Evolutionary conservation across 2,329 filamentous ascomycete genomes (phyloP).

Genomic region (Fusarium nelsonii): DNA sequence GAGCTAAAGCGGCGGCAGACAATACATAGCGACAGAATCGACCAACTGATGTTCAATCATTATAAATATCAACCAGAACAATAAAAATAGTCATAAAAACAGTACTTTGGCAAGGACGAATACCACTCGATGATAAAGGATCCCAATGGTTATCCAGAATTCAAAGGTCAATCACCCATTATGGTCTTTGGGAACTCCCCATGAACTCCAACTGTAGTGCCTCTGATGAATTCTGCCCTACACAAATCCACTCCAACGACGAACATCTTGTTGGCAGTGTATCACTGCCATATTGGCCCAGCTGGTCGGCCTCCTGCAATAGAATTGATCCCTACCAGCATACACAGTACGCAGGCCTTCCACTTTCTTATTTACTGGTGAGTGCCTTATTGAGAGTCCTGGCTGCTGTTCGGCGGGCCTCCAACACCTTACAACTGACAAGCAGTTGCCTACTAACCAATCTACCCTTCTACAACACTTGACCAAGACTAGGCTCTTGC

Average conservation of each 20-base stretch:
- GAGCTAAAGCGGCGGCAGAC: background rate
- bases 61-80: background rate
- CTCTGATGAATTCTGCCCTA: background rate
- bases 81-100: background rate
- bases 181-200: background rate
- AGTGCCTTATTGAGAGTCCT: conserved; percentile 4
- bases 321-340: background rate
- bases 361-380: background rate
- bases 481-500: background rate
- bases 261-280: conserved; percentile 14
- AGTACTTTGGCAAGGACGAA: background rate
- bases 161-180: too few species aligned
- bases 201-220: background rate
- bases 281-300: conserved; percentile 15
- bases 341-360: background rate
- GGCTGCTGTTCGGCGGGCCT: conserved; percentile 5
- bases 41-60: background rate
- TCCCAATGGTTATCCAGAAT: background rate
- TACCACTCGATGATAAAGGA: background rate
- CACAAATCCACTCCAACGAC: background rate
- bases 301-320: conserved; percentile 6
- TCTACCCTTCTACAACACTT: background rate
- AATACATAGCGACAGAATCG: background rate
- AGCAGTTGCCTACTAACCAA: background rate
- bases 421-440: background rate